These are phyloP conservation scores for Pyrenophora teres DNA, from an alignment of 2,329 filamentous ascomycete genomes.

Conservation along the genomic window DNA sequence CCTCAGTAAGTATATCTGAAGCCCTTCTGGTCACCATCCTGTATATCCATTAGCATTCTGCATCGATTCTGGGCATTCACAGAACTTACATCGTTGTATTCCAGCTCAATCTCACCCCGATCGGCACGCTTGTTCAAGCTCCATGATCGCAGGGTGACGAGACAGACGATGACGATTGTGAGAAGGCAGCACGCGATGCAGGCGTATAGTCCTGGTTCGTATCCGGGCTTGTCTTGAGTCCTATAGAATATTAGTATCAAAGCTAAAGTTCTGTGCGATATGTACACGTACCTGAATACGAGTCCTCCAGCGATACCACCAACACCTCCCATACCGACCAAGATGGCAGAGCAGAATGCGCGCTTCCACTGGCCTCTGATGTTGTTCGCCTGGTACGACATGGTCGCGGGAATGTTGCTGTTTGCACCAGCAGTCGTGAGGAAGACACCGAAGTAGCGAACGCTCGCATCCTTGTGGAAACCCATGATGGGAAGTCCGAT, in stretches of 20 bases:
- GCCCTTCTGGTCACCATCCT: constrained; percentile 41
- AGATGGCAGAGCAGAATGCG: constrained; percentile 74
- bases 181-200: constrained; percentile 47
- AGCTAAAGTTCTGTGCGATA: background rate
- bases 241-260: constrained; percentile 4
- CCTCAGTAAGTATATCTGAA: constrained; percentile 42
- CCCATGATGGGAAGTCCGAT: constrained; percentile 76
- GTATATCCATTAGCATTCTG: constrained; percentile 18
- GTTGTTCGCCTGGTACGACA: constrained; percentile 87
- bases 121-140: constrained; percentile 47
- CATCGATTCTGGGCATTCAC: background rate
- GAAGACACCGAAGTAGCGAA: constrained; percentile 77
- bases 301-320: constrained; percentile 77
- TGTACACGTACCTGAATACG: constrained; percentile 62
- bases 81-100: constrained; percentile 44
- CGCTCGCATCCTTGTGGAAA: constrained; percentile 60
- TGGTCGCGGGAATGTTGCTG: constrained; percentile 73
- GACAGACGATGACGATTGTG: constrained; percentile 41
- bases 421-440: constrained; percentile 77
- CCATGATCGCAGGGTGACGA: constrained; percentile 41
- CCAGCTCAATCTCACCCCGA: constrained; percentile 50
- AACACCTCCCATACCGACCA: constrained; percentile 76
- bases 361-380: constrained; percentile 89
- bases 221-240: constrained; percentile 45
- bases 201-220: constrained; percentile 46